Conservation (phyloP, 2,329 filamentous ascomycete genomes). For the Pseudocercospora fijiensis region DNA sequence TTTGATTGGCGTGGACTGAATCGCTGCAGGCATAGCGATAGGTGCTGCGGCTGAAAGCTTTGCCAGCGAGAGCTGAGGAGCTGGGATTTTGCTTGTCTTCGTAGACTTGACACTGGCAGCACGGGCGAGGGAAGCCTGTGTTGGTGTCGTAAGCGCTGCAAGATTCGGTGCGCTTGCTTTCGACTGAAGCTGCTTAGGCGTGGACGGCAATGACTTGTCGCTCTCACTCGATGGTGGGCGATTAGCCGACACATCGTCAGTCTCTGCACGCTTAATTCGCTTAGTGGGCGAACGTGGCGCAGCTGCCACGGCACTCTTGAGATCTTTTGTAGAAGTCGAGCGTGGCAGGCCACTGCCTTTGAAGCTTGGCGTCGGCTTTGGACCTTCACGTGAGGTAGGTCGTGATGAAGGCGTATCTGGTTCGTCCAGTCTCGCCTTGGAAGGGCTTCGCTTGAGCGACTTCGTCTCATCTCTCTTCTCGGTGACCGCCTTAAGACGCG, state of each 20-base stretch:
- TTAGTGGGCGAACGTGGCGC: conserved; percentile 58
- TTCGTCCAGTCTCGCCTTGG: conserved; percentile 63
- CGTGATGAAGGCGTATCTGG: conserved; percentile 18
- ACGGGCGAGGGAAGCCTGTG: conserved; percentile 69
- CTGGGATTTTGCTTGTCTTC: conserved; percentile 40
- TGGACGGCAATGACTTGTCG: conserved; percentile 42
- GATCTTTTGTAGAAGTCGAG: conserved; percentile 26
- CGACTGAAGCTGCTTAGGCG: conserved; percentile 43
- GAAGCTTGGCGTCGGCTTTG: conserved; percentile 26
- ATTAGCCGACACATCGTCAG: conserved; percentile 67
- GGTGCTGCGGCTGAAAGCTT: conserved; percentile 21
- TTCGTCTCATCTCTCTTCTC: conserved; percentile 31
- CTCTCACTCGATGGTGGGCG: conserved; percentile 56
- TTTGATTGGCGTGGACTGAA: conserved; percentile 3
- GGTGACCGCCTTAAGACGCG: conserved; percentile 10
- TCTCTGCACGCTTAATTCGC: conserved; percentile 56
- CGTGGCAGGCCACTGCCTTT: conserved; percentile 31
- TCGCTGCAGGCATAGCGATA: not conserved
- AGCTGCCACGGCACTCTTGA: conserved; percentile 26
- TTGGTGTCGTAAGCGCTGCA: conserved; percentile 69
- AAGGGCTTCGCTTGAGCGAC: conserved; percentile 55
- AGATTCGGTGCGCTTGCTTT: conserved; percentile 52
- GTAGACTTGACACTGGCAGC: conserved; percentile 53
- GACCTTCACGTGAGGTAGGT: conserved; percentile 19
- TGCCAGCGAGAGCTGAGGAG: conserved; percentile 29